Conservation (phyloP, 768 basidiomycete species). For the Thelephora ganbajun region DNA sequence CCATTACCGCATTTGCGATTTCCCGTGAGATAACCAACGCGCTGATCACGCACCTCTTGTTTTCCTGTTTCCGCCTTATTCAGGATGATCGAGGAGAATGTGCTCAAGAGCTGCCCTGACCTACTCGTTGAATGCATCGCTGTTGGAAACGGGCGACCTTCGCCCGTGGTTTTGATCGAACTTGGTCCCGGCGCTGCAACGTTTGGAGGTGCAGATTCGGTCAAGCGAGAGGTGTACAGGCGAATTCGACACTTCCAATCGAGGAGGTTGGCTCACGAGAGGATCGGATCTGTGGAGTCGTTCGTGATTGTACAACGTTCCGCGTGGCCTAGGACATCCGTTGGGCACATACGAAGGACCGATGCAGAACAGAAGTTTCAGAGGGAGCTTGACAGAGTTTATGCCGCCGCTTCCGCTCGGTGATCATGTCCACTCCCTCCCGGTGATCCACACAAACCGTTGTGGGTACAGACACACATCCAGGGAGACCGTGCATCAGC, state of each 20-base stretch:
- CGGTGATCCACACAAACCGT: no score
- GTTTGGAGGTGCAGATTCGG: conserved; percentile 33
- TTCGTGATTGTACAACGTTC: conserved; percentile 45
- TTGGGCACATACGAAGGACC: conserved; percentile 59
- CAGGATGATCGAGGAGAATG: conserved; percentile 45
- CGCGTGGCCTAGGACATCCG: conserved; percentile 56
- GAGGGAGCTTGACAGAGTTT: conserved; percentile 41
- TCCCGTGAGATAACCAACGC: not conserved
- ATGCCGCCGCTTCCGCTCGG: conserved; percentile 10
- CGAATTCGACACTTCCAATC: conserved; percentile 55
- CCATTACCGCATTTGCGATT: not conserved
- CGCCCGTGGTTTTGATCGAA: conserved; percentile 60
- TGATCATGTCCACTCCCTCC: no score
- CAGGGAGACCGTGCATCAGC: no score
- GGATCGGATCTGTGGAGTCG: conserved; percentile 47
- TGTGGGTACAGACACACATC: no score
- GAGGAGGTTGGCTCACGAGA: conserved; percentile 59
- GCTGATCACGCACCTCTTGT: not conserved
- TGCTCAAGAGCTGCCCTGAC: conserved; percentile 41
- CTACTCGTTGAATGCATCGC: conserved; percentile 58
- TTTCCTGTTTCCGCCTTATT: no score
- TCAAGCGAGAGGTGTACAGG: conserved; percentile 55
- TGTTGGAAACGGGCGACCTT: conserved; percentile 58
- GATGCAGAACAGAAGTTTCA: conserved; percentile 56
- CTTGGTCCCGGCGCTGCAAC: conserved; percentile 23